Percentiles rank a stretch among this genome's conserved stretches.
Conservation (phyloP, 192 early-diverging fungal species). For the Backusella australiensis region DNA sequence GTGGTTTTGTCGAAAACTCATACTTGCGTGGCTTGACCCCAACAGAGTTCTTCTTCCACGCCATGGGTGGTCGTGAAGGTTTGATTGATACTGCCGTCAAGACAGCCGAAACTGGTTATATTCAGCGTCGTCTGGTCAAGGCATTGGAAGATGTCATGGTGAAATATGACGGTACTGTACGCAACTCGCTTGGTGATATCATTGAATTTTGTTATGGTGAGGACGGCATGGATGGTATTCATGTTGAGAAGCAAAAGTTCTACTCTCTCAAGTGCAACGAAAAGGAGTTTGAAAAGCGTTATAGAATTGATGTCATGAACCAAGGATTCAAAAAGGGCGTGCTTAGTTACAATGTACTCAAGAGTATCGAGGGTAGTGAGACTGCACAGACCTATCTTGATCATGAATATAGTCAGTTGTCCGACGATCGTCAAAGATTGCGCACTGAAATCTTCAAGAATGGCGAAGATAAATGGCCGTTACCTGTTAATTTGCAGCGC, state of each 20-base stretch:
- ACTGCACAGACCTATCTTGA: conserved; percentile 70
- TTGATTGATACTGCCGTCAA: conserved; percentile 99
- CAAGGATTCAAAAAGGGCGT: conserved; percentile 70
- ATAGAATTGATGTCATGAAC: conserved; percentile 77
- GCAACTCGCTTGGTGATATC: conserved; percentile 91
- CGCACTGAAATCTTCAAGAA: conserved; percentile 79
- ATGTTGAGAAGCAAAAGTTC: conserved; percentile 68
- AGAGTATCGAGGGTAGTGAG: conserved; percentile 84
- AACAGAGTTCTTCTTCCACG: conserved; percentile 99
- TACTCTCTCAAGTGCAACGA: conserved; percentile 68
- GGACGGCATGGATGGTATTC: conserved; percentile 95
- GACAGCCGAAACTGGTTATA: conserved; percentile 99
- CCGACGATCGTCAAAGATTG: conserved; percentile 71
- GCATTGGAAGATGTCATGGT: conserved; percentile 97
- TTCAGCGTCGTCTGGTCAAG: conserved; percentile 98
- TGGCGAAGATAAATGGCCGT: conserved; percentile 74
- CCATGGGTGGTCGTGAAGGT: conserved; percentile 99
- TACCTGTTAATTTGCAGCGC: conserved; percentile 89
- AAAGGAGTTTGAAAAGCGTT: conserved; percentile 73
- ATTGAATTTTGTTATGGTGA: conserved; percentile 98
- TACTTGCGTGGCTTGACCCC: conserved; percentile 92
- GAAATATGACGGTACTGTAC: conserved; percentile 95
- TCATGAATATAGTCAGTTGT: conserved; percentile 46
- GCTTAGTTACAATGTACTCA: conserved; percentile 63
- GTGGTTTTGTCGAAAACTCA: conserved; percentile 89